Base-by-base conservation (phyloP, 2,329 filamentous ascomycete genomes). In the Verticillium albo-atrum region DNA sequence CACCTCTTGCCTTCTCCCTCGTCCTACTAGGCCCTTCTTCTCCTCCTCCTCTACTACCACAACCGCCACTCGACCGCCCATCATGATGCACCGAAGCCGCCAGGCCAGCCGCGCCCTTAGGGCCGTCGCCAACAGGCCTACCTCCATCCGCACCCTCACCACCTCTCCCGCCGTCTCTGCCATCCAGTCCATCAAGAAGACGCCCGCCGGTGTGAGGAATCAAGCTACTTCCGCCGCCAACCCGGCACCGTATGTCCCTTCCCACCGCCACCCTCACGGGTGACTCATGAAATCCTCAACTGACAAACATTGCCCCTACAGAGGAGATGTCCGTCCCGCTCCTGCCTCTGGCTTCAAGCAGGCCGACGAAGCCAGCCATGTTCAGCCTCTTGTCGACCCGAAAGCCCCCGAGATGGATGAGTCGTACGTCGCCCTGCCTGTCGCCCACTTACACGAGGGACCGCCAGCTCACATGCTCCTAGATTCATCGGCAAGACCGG, bases 401-500 rank as follows among this genome's bases (percentile, higher is more conserved):
- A 78, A 81, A 69, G 75, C 79, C 61, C 80, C 80, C 60, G 85
- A 89, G 63, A 88, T 92, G 82, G 90, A 93, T 74, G 90, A 93
- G 74, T 92, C 90, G 88, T 92, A 87, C 66, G 89, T 82, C 7
- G 6, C 42, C 34, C 34, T 37, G 14, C 14, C 34, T 58, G 23
- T 35, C 53, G 27, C 54, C 30, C 59, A 56, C 63, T 62, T 54
- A 64, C 58, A 60, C 60, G 32, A 20, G 35, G 5, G 20, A 27
- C 23, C 9, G 17, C 27, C 54, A 42, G 55, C 58, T 55, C 6
- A 61, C 61, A 61, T 51, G 7, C 7, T 34, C 62, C 47, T 42
- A 91, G 89, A 62, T 96, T 98, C 75, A 92, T 98, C 71, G 94
- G 94, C 64, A 94, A 93, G 83, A 96, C 87, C 55, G 94, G 95